Evolutionary conservation across 169 alveolate genomes (phyloP), one percentile per base, ranked within the genome.

Genomic region (Babesia caballi): DNA sequence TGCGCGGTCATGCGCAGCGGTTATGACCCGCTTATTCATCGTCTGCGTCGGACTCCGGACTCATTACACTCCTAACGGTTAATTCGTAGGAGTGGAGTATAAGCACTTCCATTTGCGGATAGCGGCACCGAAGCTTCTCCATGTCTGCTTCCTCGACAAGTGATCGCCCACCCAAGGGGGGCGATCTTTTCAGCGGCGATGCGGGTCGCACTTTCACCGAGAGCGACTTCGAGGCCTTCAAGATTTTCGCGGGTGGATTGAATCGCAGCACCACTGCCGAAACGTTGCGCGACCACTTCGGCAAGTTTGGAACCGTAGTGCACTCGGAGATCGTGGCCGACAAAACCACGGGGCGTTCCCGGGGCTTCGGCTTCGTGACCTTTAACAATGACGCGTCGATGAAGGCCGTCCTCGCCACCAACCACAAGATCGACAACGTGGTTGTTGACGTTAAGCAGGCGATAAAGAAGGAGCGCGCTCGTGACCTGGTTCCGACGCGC

Each of bases 351-450:
- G 97, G 97, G 17, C 75, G 96, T 49, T 90, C 94, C 28, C 81
- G 97, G 58, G 97, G 98, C 7, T 95, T 94, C 76, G 98, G 97
- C 17, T 95, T 93, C 82, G 92, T 95, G 41, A 92, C 96, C n/a
- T 80, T 91, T 66, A 75, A 74, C 33, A 67, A 73, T 5, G 86
- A 83, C 36, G 88, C 71, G 15, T 69, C 94, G 21, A 60, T 90
- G n/a, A 75, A 82, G 54, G 81, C 85, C 15, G 92, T 91, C 15
- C 77, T 91, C 15, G 60, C 90, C 21, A 66, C 78, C 12, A 78
- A 69, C 32, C 95, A 93, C 66, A 78, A 66, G 14, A 63, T 93
- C 12, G 94, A 91, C 56, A 91, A 89, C 33, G 93, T 90, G 12
- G 51, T 59, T 3, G 84, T 66, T 11, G 83, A 81, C 25, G 84